A percentile compares a stretch with the other conserved stretches of the same genome.
phyloP scores from a whole-genome alignment of 805 yeast genomes.

The Candida mattraensis region DNA sequence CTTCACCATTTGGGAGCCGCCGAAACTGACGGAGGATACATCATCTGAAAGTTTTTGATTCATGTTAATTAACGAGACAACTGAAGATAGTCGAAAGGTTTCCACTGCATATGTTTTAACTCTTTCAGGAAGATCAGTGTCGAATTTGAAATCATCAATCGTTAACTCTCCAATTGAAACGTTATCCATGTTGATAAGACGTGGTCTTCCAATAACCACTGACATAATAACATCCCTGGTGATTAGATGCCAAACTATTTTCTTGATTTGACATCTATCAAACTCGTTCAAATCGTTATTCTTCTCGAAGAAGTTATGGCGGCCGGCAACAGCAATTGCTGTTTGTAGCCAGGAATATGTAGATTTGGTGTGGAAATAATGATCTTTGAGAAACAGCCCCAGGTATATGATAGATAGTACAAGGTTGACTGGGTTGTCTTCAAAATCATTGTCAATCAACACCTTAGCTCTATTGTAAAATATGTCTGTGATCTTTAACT shows the following conservation, averaged over 20 bases:
- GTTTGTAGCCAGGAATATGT: slow-evolving; percentile 14
- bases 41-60: slow-evolving; percentile 5
- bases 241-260: slow-evolving; percentile 9
- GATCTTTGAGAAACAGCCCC: slow-evolving; percentile 6
- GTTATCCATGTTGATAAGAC: slow-evolving; percentile 2
- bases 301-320: slow-evolving; percentile 7
- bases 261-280: slow-evolving; percentile 9
- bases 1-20: slow-evolving; percentile 7
- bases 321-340: slow-evolving; percentile 6
- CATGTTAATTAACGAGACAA: slow-evolving; percentile 3
- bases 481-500: slow-evolving; percentile 32
- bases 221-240: slow-evolving; percentile 11
- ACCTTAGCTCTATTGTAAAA: slow-evolving; percentile 33
- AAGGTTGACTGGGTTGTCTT: slow-evolving; percentile 6
- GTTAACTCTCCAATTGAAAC: not conserved
- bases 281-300: slow-evolving; percentile 3
- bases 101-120: slow-evolving; percentile 6
- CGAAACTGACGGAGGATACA: not conserved
- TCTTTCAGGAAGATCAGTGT: slow-evolving; percentile 4
- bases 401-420: slow-evolving; percentile 8
- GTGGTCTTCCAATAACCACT: slow-evolving; percentile 7
- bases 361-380: slow-evolving; percentile 6
- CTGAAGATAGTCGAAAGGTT: slow-evolving; percentile 7
- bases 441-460: slow-evolving; percentile 14
- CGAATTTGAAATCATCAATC: slow-evolving; percentile 6